Evolutionary conservation across 495 filamentous ascomycete genomes (phyloP), one percentile per base, ranked within the genome.

Genomic region (Aspergillus affinis): DNA sequence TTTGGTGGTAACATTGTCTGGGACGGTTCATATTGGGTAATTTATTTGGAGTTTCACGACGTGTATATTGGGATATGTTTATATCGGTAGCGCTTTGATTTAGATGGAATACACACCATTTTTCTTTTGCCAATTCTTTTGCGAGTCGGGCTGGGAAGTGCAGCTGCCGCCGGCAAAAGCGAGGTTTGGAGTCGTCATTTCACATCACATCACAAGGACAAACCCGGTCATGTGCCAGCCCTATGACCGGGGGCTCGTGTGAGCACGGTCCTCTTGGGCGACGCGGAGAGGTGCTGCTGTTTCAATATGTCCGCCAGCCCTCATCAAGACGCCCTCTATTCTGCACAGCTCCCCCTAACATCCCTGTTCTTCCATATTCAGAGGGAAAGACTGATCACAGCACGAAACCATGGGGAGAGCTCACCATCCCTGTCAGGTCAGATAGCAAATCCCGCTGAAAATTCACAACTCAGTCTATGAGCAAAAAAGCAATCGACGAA

Each of bases 1-100:
- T 41, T 5, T 41, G 36, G 29, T 32, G 36, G 36, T 41, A 41
- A 15, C 15, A 8, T 41, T 41, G 52, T 59, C 51, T 64, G 64
- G 65, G 60, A 60, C 50, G 65, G 67, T 54, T 36, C 58, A 32
- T 23, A 58, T 65, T 63, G 54, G 44, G 60, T 61, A 61, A 50
- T 59, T 61, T 57, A 20, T 60, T 48, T 62, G 55, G 49, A 57
- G 45, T 61, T 61, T 59, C 58, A 29, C 23, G 58, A 58, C 65
- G 48, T 65, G 20, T 66, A 54, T 62, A 58, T 26, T 49, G 47
- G 44, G 54, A 52, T 51, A 30, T 65, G 23, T 63, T 54, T 54
- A 52, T 63, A 57, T 60, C 56, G 64, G 27, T 67, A 61, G 50
- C 49, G 50, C 48, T 26, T 55, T 55, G 7, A 59, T 59, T 61